A percentile compares a stretch with the other conserved stretches of the same genome.
These are phyloP conservation scores for Chlamydomonas eustigma DNA, from an alignment of 139 green algal species.

Conservation along the genomic window DNA sequence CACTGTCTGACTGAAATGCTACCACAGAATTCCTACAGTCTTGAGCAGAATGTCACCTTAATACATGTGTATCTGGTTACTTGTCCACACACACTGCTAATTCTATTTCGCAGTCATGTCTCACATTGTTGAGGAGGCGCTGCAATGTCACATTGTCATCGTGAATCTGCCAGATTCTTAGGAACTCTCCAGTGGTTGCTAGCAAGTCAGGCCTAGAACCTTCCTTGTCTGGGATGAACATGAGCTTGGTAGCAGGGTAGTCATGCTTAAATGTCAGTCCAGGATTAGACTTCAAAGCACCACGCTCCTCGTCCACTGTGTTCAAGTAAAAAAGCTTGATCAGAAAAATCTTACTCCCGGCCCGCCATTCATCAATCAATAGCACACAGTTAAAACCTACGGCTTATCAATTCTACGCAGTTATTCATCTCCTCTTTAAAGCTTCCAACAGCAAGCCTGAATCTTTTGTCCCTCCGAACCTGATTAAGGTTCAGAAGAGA, in stretches of 20 bases:
- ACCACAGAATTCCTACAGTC: too few species aligned
- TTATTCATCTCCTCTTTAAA: conserved; percentile 92
- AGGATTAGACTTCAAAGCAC: conserved; percentile 59
- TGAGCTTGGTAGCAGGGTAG: conserved; percentile 21
- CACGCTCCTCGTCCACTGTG: conserved; percentile 67
- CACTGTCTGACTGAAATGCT: too few species aligned
- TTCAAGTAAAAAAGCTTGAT: neutral
- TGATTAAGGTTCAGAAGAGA: conserved; percentile 20
- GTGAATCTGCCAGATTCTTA: conserved; percentile 85
- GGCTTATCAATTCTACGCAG: conserved; percentile 77
- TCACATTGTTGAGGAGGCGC: conserved; percentile 63
- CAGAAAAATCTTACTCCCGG: too few species aligned
- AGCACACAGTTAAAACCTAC: conserved; percentile 37
- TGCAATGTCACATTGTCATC: conserved; percentile 72
- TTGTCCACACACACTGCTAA: too few species aligned
- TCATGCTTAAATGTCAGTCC: conserved; percentile 56
- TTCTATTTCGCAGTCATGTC: neutral
- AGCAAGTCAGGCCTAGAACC: conserved; percentile 48
- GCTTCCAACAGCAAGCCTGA: conserved; percentile 83
- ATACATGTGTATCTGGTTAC: too few species aligned
- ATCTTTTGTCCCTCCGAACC: conserved; percentile 79
- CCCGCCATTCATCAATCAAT: neutral
- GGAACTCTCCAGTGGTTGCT: conserved; percentile 85
- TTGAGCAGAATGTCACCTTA: too few species aligned
- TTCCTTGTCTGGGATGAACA: conserved; percentile 51